Base-by-base conservation (phyloP, 2,329 filamentous ascomycete genomes). In the Aspergillus versicolor region DNA sequence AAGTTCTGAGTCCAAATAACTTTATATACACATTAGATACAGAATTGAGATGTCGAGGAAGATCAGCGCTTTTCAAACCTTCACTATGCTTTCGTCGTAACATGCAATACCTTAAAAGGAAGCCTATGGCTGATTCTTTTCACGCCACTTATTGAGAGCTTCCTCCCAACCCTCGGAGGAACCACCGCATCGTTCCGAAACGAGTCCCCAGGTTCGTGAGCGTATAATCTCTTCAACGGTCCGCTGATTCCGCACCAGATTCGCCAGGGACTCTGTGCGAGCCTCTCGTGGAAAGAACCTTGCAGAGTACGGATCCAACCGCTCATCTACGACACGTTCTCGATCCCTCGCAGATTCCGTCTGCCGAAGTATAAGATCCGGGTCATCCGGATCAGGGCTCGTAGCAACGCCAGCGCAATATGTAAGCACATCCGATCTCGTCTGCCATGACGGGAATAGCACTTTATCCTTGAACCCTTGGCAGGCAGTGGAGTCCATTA, bases 381-480 rank as follows among this genome's bases (percentile, higher is more conserved):
- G 92, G 65, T 97, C 92, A 58, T 93, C 84, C 0, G 91, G 91
- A 67, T 97, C 92, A 0, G 91, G 89, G 58, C 87, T 90, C 11
- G 91, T 91, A 3, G 93, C 93, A 0, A 99, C 92, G 37, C 88
- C 83, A 2, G 90, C 87, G 76, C 94, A 99, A 74, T 97, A 99
- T 64, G 87, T 89, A 54, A 97, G 79, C 1, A 97, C 88, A 68
- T 95, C 88, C 15, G 88, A 88, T 38, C 94, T 84, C 4, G 84
- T 82, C 66, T 93, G 87, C 94, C 94, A 99, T 24, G 89, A 89
- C 0, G 92, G 91, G 65, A 97, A 96, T 3, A 99, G 77, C 1
- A 95, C 85, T 22, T 84, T 80, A 12, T 91, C 79, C 64, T 91
- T 90, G 75, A 97, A 97, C 0, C 70, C 70, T 41, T 81, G 77